These are phyloP conservation scores for Schwanniomyces sp. DNA, from an alignment of 805 yeast species.

Conservation along the genomic window DNA sequence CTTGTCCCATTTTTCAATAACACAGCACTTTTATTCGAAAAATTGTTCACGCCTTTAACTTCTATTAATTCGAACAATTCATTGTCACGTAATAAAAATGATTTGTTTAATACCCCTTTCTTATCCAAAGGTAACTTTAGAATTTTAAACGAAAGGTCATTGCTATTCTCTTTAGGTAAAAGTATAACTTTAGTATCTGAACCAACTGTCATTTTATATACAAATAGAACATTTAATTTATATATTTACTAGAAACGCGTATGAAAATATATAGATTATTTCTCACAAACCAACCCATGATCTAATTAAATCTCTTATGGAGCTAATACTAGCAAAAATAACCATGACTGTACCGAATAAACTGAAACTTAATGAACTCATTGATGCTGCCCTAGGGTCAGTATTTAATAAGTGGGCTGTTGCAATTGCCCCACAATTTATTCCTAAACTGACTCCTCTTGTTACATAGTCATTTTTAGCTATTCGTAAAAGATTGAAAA, in stretches of 20 bases:
- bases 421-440: constrained; percentile 80
- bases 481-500: constrained; percentile 51
- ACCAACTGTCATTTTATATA: constrained; percentile 7
- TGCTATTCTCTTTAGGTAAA: constrained; percentile 8
- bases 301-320: constrained; percentile 22
- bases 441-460: constrained; percentile 73
- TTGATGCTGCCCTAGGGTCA: constrained; percentile 80
- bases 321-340: constrained; percentile 58
- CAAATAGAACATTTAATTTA: neutral
- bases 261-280: neutral
- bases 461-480: constrained; percentile 67
- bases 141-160: constrained; percentile 7
- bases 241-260: neutral
- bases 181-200: constrained; percentile 11
- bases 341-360: constrained; percentile 75
- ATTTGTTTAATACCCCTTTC: constrained; percentile 2
- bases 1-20: constrained; percentile 26
- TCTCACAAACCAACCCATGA: constrained; percentile 16
- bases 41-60: constrained; percentile 37
- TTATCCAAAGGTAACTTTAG: constrained; percentile 9
- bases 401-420: constrained; percentile 69
- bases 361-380: constrained; percentile 70
- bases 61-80: constrained; percentile 41
- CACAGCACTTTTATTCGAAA: constrained; percentile 22
- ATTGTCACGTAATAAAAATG: constrained; percentile 11